Evolutionary conservation across 1,284 basidiomycete species (phyloP).

Genomic region (Boletellus deceptivus): DNA sequence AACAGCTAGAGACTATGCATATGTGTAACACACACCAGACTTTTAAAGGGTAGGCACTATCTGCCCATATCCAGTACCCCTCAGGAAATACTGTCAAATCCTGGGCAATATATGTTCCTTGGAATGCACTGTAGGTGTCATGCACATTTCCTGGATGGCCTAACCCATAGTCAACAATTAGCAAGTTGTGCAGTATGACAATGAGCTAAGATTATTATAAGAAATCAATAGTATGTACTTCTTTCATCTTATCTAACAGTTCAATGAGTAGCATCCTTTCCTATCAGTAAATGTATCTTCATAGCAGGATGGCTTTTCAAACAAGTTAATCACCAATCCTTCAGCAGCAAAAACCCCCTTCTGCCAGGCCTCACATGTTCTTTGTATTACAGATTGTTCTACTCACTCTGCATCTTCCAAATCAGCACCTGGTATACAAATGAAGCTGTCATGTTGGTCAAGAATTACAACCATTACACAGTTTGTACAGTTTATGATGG

Average conservation of each 20-base stretch:
- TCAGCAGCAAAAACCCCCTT: neutral
- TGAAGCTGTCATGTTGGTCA: constrained; percentile 3
- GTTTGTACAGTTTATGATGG: constrained; percentile 8
- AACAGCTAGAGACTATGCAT: too few species aligned
- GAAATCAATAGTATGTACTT: too few species aligned
- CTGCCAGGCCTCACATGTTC: neutral
- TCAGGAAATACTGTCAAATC: too few species aligned
- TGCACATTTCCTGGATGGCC: constrained; percentile 9
- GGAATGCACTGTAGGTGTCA: neutral
- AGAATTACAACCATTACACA: constrained; percentile 6
- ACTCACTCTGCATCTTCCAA: neutral
- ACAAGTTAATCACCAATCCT: neutral
- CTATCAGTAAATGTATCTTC: neutral
- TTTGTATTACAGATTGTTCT: neutral
- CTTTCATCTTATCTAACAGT: too few species aligned
- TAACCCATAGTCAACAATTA: constrained; percentile 6
- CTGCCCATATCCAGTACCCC: constrained; percentile 7
- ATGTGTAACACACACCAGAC: too few species aligned
- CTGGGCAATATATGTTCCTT: too few species aligned
- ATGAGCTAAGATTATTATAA: neutral
- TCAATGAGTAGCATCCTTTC: too few species aligned
- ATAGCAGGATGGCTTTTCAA: neutral
- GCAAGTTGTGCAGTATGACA: constrained; percentile 6
- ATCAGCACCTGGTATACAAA: neutral
- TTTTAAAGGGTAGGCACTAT: neutral